Percentiles rank a stretch among this genome's conserved stretches.
These are phyloP conservation scores for Annona cherimola DNA, from an alignment of 164 flowering plant genomes.

Conservation along the genomic window DNA sequence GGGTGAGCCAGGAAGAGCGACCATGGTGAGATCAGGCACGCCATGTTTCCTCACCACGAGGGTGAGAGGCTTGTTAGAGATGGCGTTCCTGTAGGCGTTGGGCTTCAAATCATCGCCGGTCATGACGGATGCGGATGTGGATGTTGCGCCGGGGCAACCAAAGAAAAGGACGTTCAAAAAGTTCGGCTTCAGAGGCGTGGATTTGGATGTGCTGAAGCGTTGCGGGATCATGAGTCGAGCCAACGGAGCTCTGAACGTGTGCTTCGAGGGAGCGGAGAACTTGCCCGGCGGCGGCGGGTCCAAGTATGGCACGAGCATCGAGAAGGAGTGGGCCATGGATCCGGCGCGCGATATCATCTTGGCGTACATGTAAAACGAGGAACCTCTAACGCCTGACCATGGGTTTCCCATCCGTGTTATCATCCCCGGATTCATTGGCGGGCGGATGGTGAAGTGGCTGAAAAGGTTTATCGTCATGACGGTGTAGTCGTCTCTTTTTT, in stretches of 20 bases:
- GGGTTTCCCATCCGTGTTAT: constrained; percentile 88
- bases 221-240: constrained; percentile 54
- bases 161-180: constrained; percentile 83
- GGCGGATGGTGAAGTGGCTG: constrained; percentile 97
- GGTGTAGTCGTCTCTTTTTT: constrained; percentile 52
- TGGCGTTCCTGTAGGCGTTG: too few relatives aligned
- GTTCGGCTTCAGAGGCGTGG: constrained; percentile 67
- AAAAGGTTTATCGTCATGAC: constrained; percentile 69
- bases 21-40: too few relatives aligned
- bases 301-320: constrained; percentile 80
- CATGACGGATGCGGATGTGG: constrained; percentile 36
- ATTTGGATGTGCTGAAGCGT: constrained; percentile 57
- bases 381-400: constrained; percentile 67
- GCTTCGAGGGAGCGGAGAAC: constrained; percentile 94
- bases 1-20: too few relatives aligned
- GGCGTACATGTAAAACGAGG: constrained; percentile 96
- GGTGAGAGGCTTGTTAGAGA: too few relatives aligned
- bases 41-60: too few relatives aligned
- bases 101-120: too few relatives aligned
- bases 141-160: constrained; percentile 28
- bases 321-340: constrained; percentile 73
- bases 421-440: constrained; percentile 93
- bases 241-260: constrained; percentile 67
- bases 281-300: constrained; percentile 96
- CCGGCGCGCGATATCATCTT: constrained; percentile 69